These are phyloP conservation scores for Phanerochaete carnosa DNA, from an alignment of 768 basidiomycete species.

Conservation along the genomic window DNA sequence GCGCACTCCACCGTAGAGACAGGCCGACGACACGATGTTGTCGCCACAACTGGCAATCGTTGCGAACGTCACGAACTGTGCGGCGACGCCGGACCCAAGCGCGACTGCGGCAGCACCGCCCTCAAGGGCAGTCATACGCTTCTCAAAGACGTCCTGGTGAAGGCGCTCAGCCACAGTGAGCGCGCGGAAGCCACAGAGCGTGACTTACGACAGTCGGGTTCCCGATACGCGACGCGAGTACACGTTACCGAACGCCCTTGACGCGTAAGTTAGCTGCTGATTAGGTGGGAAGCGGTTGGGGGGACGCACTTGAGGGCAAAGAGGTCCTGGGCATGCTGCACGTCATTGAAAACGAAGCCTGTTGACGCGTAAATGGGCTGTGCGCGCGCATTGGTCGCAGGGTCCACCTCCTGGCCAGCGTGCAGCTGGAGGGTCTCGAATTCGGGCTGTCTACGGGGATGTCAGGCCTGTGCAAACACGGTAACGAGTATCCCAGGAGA, in stretches of 20 bases:
- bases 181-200: neutral
- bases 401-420: conserved; percentile 65
- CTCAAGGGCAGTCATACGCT: conserved; percentile 74
- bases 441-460: conserved; percentile 43
- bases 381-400: conserved; percentile 68
- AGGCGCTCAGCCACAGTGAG: too few relatives aligned
- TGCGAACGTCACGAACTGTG: conserved; percentile 70
- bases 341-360: conserved; percentile 71
- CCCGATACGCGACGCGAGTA: conserved; percentile 67
- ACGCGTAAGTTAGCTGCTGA: neutral
- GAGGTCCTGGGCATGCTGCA: conserved; percentile 71
- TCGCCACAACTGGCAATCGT: conserved; percentile 63
- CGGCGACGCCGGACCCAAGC: conserved; percentile 69
- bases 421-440: conserved; percentile 83
- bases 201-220: conserved; percentile 61
- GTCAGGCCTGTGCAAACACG: neutral
- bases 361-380: conserved; percentile 76
- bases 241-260: conserved; percentile 53
- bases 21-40: conserved; percentile 71
- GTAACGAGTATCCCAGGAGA: neutral
- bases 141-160: conserved; percentile 70
- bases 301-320: conserved; percentile 52
- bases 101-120: conserved; percentile 77
- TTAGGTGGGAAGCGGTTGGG: neutral
- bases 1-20: conserved; percentile 67